Percentiles rank a stretch among this genome's conserved stretches.
These are phyloP conservation scores for Coffea canephora DNA, from an alignment of 257 asterid genomes.

Conservation along the genomic window DNA sequence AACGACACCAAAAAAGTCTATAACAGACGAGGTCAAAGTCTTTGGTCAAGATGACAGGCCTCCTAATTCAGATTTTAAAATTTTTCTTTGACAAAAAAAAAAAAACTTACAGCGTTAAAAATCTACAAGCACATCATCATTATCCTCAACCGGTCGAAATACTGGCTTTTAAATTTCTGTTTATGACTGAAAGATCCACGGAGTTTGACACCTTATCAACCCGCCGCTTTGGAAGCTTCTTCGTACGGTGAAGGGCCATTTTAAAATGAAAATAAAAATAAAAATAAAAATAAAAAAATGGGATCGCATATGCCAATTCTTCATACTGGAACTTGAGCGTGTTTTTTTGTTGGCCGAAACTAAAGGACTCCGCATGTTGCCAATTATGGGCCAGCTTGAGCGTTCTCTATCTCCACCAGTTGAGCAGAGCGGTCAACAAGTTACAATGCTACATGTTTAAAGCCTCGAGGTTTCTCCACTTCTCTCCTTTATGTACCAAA, in stretches of 20 bases:
- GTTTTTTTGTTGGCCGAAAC: neutral
- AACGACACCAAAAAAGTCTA: neutral
- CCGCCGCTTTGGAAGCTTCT: neutral
- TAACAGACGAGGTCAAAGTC: constrained; percentile 23
- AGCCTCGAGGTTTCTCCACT: neutral
- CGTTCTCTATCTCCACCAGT: neutral
- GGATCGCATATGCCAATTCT: too few relatives aligned
- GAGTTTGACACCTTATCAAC: neutral
- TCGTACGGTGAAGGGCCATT: neutral
- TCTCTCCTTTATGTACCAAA: neutral
- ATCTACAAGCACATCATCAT: neutral
- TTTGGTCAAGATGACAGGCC: constrained; percentile 14
- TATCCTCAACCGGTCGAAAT: neutral
- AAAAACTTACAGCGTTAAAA: neutral
- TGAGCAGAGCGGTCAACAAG: neutral
- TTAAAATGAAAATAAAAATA: too few relatives aligned
- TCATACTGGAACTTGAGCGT: neutral
- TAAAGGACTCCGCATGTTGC: neutral
- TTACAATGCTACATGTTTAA: neutral
- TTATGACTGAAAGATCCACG: neutral
- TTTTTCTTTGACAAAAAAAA: neutral
- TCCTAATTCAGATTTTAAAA: neutral
- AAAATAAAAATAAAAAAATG: too few relatives aligned
- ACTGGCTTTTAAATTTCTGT: neutral
- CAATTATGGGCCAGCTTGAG: too few relatives aligned